Conservation (phyloP, 2,329 filamentous ascomycete species). For the Curvularia eragrostidis region DNA sequence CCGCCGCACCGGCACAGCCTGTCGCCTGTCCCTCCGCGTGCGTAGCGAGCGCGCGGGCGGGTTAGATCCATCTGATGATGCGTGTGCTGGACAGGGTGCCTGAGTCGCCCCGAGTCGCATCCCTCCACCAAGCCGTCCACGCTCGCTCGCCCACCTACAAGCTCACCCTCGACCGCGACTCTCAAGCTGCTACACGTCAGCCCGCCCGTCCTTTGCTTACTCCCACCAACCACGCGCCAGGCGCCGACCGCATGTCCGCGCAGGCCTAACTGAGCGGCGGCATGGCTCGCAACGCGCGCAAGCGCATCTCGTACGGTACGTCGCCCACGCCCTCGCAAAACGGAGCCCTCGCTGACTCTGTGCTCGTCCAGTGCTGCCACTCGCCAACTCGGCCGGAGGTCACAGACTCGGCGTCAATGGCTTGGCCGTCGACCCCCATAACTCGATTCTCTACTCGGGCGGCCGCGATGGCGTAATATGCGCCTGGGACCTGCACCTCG, state of each 20-base stretch:
- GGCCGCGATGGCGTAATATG: conserved; percentile 95
- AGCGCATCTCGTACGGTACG: conserved; percentile 62
- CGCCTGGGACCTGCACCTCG: conserved; percentile 87
- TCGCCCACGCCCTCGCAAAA: conserved; percentile 12
- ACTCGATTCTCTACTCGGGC: conserved; percentile 91
- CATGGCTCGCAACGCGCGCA: conserved; percentile 61
- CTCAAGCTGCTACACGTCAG: not conserved
- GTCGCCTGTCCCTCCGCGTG: conserved; percentile 7
- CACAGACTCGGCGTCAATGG: conserved; percentile 96
- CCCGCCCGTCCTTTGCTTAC: not conserved
- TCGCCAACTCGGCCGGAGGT: conserved; percentile 77
- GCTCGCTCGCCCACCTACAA: not conserved
- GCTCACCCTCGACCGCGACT: not conserved
- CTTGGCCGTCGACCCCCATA: conserved; percentile 81
- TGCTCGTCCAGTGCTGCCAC: conserved; percentile 66
- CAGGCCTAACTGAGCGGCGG: conserved; percentile 25
- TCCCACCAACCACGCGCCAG: not conserved
- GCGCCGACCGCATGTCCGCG: conserved; percentile 25
- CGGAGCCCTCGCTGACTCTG: conserved; percentile 21
- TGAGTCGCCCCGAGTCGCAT: conserved; percentile 10
- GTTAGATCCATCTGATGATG: conserved; percentile 13
- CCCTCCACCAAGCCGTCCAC: conserved; percentile 5
- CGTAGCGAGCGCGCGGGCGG: conserved; percentile 5
- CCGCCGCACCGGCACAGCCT: conserved; percentile 15
- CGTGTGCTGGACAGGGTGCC: conserved; percentile 9